Evolutionary conservation across 257 asterid species (phyloP).

Genomic region (Buddleja alternifolia): DNA sequence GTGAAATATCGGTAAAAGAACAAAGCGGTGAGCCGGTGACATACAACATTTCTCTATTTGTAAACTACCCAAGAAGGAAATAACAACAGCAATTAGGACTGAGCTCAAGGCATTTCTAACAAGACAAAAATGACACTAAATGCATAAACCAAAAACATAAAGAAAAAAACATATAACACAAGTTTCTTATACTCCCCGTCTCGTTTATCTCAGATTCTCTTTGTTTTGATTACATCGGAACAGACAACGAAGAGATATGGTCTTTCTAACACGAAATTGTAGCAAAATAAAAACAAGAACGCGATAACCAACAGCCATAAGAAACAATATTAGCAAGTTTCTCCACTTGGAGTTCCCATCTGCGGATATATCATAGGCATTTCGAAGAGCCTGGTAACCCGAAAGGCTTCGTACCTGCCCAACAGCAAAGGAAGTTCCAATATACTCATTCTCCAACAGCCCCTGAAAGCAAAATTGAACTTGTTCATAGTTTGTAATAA

Average conservation of each 20-base stretch:
- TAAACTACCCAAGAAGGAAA: no score
- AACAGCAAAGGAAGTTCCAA: constrained; percentile 72
- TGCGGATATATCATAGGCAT: constrained; percentile 66
- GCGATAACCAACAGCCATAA: constrained; percentile 80
- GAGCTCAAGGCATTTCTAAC: background rate
- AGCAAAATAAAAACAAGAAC: constrained; percentile 61
- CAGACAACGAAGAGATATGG: constrained; percentile 39
- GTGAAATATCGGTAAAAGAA: no score
- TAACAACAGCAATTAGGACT: no score
- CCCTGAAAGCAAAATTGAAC: constrained; percentile 56
- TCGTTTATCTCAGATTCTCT: constrained; percentile 47
- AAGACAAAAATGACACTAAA: background rate
- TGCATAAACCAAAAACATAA: background rate
- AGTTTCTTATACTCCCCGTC: background rate
- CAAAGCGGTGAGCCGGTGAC: no score
- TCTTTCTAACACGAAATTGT: constrained; percentile 58
- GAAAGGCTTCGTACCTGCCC: constrained; percentile 88
- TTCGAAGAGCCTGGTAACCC: constrained; percentile 83
- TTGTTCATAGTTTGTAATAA: background rate
- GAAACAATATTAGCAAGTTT: constrained; percentile 65
- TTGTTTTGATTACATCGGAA: constrained; percentile 49
- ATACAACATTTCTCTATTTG: no score
- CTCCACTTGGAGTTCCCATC: constrained; percentile 75
- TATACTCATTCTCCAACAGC: constrained; percentile 88
- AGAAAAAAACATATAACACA: constrained; percentile 23